Conservation (phyloP, 2,329 filamentous ascomycete genomes). For the Blastomyces gilchristii region DNA sequence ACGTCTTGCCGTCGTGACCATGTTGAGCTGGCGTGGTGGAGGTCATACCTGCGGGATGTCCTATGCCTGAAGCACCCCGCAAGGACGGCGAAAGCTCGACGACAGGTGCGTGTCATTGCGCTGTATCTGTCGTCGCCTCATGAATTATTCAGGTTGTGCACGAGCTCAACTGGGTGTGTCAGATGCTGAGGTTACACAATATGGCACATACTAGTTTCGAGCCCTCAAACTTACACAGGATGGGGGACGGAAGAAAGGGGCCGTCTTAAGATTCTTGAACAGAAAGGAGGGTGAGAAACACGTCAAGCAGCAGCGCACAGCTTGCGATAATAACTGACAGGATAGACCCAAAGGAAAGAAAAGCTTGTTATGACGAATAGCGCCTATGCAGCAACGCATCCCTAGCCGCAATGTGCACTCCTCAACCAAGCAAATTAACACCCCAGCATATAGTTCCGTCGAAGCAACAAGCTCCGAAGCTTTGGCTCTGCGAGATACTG, state of each 20-base stretch:
- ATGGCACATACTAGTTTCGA: background rate
- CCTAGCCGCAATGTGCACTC: background rate
- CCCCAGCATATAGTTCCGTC: background rate
- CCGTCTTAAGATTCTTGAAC: background rate
- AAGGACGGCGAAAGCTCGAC: background rate
- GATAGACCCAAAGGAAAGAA: background rate
- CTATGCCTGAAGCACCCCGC: background rate
- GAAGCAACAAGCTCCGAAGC: background rate
- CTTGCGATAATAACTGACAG: background rate
- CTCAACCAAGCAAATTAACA: background rate
- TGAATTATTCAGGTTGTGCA: conserved; percentile 3
- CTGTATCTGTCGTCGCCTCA: background rate
- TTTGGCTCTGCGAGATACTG: background rate
- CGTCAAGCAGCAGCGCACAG: background rate
- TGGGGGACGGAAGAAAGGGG: background rate
- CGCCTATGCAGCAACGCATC: background rate
- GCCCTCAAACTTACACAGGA: background rate
- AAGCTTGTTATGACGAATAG: background rate
- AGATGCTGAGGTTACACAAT: background rate
- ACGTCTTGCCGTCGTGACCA: background rate
- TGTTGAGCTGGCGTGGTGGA: background rate
- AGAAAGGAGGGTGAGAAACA: background rate
- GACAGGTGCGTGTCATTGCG: background rate
- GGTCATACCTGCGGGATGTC: background rate
- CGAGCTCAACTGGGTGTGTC: background rate